phyloP scores from a whole-genome alignment of 2,329 filamentous ascomycete genomes.

The Penicillium expansum region DNA sequence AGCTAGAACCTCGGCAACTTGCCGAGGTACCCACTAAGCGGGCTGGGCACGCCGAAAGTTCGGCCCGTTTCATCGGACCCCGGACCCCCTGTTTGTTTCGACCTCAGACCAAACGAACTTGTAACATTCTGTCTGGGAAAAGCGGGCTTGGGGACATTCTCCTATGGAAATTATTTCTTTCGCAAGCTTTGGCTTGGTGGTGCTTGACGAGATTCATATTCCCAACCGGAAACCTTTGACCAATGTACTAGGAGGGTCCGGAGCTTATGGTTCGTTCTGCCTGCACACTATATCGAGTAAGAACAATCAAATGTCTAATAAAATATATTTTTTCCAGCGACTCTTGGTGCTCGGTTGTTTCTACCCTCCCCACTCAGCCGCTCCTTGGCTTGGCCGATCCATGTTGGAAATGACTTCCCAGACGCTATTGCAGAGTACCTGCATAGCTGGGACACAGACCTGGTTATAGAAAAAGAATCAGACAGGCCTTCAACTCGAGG shows the following conservation, averaged over 20 bases:
- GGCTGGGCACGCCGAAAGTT: no score
- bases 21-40: no score
- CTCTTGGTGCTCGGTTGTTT: conserved; percentile 30
- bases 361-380: conserved; percentile 12
- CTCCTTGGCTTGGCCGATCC: conserved; percentile 25
- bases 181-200: conserved; percentile 34
- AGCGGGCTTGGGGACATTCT: background rate
- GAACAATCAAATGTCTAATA: background rate
- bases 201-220: conserved; percentile 37
- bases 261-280: conserved; percentile 26
- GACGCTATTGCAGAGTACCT: conserved; percentile 7
- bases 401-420: conserved; percentile 28
- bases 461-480: conserved; percentile 11
- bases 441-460: conserved; percentile 16
- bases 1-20: no score
- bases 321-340: conserved; percentile 11
- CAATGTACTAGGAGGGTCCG: conserved; percentile 35
- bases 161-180: conserved; percentile 23
- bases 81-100: background rate
- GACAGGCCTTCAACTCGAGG: conserved; percentile 23
- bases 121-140: background rate
- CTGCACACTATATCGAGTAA: background rate
- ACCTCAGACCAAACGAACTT: background rate
- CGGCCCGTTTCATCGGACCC: no score
- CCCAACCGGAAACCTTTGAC: conserved; percentile 22